Conservation (phyloP, 2,329 filamentous ascomycete species). For the Colletotrichum cereale region DNA sequence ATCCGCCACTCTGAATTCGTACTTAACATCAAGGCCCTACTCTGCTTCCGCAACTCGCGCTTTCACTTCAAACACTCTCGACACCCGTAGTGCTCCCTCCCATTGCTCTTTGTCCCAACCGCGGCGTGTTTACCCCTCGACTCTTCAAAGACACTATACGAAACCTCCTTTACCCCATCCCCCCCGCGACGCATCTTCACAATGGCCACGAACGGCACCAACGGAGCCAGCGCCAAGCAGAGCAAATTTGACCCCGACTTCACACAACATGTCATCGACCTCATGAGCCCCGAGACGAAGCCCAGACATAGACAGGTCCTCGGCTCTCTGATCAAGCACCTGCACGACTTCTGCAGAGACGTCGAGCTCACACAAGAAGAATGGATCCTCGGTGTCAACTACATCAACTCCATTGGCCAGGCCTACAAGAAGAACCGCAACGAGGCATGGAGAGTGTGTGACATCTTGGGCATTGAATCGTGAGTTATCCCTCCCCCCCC, state of each 20-base stretch:
- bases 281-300: constrained; percentile 40
- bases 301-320: constrained; percentile 38
- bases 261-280: constrained; percentile 41
- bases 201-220: constrained; percentile 39
- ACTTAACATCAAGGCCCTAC: constrained; percentile 14
- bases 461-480: constrained; percentile 40
- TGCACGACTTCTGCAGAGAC: constrained; percentile 39
- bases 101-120: neutral
- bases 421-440: constrained; percentile 42
- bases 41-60: neutral
- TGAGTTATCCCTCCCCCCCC: constrained; percentile 14
- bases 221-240: constrained; percentile 10
- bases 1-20: constrained; percentile 6
- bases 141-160: neutral
- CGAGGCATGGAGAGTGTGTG: constrained; percentile 40
- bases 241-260: constrained; percentile 42
- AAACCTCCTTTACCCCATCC: neutral
- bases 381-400: constrained; percentile 40
- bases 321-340: constrained; percentile 36
- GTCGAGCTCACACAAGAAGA: constrained; percentile 40
- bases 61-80: neutral
- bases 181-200: neutral
- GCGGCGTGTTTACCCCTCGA: neutral
- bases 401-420: constrained; percentile 41
- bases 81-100: neutral